Conservation (phyloP, 192 early-diverging fungal genomes). For the Rhizoclosmatium globosum region DNA sequence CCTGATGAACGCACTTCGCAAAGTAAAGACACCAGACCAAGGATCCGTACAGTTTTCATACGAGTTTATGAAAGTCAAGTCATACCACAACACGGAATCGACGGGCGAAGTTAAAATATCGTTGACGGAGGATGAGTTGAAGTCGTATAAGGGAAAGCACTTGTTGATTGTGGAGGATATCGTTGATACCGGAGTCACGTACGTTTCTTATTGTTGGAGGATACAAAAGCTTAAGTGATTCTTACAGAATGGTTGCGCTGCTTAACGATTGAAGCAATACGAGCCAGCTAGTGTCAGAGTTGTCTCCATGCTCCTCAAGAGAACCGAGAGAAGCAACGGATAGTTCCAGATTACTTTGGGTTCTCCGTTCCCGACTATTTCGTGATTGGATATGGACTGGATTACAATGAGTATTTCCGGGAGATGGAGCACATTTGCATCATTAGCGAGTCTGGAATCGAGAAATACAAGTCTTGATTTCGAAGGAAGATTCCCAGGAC, state of each 20-base stretch:
- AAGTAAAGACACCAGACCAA: conserved; percentile 8
- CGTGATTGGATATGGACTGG: conserved; percentile 91
- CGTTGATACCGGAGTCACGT: conserved; percentile 77
- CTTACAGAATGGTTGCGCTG: conserved; percentile 78
- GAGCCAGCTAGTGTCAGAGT: conserved; percentile 84
- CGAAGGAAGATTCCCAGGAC: not conserved
- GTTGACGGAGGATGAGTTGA: conserved; percentile 86
- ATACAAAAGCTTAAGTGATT: conserved; percentile 53
- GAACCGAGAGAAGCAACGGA: conserved; percentile 81
- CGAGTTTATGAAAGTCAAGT: conserved; percentile 94
- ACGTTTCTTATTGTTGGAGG: not conserved
- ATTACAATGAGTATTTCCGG: conserved; percentile 93
- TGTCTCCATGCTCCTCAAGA: conserved; percentile 87
- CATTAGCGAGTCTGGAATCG: conserved; percentile 73
- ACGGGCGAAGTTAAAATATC: conserved; percentile 87
- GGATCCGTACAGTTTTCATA: conserved; percentile 64
- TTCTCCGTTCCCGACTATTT: conserved; percentile 92
- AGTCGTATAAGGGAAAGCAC: conserved; percentile 79
- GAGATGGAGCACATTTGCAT: conserved; percentile 96
- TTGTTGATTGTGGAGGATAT: conserved; percentile 95
- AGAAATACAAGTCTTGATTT: not conserved
- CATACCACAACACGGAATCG: conserved; percentile 84
- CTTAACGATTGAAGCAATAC: conserved; percentile 75
- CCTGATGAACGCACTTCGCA: conserved; percentile 47
- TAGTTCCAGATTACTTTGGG: conserved; percentile 95